Evolutionary conservation across 768 basidiomycete species (phyloP).

Genomic region (Podaxis sp.): DNA sequence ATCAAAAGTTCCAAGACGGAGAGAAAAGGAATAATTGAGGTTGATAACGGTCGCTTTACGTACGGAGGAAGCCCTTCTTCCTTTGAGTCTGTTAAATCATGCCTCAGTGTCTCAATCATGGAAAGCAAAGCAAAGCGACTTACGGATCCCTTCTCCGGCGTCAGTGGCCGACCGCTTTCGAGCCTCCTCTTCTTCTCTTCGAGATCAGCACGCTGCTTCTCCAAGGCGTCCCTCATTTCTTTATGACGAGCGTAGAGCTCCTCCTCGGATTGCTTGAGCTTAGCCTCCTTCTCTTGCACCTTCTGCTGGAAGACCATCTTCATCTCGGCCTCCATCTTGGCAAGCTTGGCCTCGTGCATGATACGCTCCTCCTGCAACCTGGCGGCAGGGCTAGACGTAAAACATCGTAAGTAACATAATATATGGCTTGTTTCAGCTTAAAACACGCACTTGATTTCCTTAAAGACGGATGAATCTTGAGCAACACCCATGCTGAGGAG

Average conservation of each 20-base stretch:
- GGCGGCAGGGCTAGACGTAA: conserved; percentile 75
- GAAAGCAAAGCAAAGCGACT: conserved; percentile 30
- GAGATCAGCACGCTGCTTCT: conserved; percentile 92
- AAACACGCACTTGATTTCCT: conserved; percentile 90
- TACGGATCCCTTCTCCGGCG: conserved; percentile 89
- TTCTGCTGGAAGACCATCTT: conserved; percentile 99
- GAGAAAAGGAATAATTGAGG: conserved; percentile 23
- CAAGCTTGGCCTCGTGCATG: conserved; percentile 94
- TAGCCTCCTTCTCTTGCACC: conserved; percentile 98
- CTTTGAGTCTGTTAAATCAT: conserved; percentile 45
- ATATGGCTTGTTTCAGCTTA: background rate
- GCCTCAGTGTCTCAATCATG: conserved; percentile 18
- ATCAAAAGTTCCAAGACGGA: conserved; percentile 23
- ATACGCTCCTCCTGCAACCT: conserved; percentile 95
- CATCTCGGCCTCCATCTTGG: conserved; percentile 99
- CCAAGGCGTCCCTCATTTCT: conserved; percentile 99
- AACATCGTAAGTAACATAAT: conserved; percentile 17
- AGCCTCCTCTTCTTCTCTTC: conserved; percentile 98
- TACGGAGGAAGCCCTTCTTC: conserved; percentile 77
- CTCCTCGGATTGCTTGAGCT: conserved; percentile 98
- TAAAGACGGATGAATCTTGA: conserved; percentile 97
- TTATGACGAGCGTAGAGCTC: conserved; percentile 98
- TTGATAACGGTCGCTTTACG: conserved; percentile 40
- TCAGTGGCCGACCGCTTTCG: conserved; percentile 91
- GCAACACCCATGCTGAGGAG: conserved; percentile 96